These are phyloP conservation scores for Saturnispora sekii DNA, from an alignment of 805 yeast species.

Conservation along the genomic window DNA sequence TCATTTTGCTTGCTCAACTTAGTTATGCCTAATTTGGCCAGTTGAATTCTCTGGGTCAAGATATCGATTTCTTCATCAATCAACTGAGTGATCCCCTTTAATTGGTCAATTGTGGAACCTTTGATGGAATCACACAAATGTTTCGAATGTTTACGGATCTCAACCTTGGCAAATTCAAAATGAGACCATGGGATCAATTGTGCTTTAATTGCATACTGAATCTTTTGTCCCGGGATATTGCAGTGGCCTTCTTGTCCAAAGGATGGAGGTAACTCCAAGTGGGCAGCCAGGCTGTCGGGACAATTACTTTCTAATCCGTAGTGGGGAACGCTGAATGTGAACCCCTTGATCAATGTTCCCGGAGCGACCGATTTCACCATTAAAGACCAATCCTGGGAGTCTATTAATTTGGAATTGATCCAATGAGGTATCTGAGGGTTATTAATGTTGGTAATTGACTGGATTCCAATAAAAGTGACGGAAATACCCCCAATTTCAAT, in stretches of 20 bases:
- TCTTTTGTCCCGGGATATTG: not conserved
- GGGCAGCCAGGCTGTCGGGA: conserved; percentile 29
- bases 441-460: conserved; percentile 1
- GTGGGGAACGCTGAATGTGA: conserved; percentile 46
- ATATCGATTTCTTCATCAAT: not conserved
- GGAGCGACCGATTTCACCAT: not conserved
- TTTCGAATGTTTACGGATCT: not conserved
- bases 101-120: not conserved
- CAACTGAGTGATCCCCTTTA: not conserved
- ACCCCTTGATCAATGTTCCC: conserved; percentile 14
- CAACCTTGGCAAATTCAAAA: not conserved
- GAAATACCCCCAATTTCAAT: not conserved
- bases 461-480: conserved; percentile 1
- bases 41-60: not conserved
- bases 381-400: not conserved
- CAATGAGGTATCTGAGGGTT: not conserved
- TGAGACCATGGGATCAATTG: not conserved
- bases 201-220: not conserved
- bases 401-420: not conserved
- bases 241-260: conserved; percentile 21
- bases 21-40: not conserved
- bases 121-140: not conserved
- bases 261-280: conserved; percentile 32
- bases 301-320: conserved; percentile 44
- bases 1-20: not conserved